Evolutionary conservation across 495 filamentous ascomycete species (phyloP).

Genomic region (Neurospora pannonica): DNA sequence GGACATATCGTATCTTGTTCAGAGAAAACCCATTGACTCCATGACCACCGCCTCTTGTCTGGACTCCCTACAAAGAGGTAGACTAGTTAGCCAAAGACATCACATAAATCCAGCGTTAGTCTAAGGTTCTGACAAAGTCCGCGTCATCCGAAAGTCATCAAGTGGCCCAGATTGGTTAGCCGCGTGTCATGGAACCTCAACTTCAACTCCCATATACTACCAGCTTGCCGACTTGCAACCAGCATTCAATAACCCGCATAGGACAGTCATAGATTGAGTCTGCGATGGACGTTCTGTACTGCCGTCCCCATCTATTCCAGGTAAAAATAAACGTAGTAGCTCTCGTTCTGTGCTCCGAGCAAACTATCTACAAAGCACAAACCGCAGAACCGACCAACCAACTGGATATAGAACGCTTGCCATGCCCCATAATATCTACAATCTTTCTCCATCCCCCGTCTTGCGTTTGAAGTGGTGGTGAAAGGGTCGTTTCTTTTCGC

Average conservation of each 20-base stretch:
- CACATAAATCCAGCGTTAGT: no score
- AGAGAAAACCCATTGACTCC: conserved; percentile 19
- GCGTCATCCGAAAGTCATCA: neutral
- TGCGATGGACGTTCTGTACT: neutral
- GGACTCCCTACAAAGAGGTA: neutral
- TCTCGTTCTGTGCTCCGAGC: neutral
- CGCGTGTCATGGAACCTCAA: neutral
- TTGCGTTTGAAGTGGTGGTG: neutral
- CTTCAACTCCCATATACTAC: neutral
- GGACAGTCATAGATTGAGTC: neutral
- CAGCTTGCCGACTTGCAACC: neutral
- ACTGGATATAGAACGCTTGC: conserved; percentile 7
- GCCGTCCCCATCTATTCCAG: neutral
- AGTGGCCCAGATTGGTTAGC: neutral
- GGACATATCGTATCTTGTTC: neutral
- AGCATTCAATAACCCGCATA: neutral
- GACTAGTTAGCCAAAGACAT: neutral
- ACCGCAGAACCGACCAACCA: neutral
- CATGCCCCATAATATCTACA: conserved; percentile 18
- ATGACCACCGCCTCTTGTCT: neutral
- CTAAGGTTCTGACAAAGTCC: no score
- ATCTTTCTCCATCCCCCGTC: neutral
- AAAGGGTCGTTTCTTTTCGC: neutral
- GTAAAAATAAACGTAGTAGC: neutral
- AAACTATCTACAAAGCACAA: neutral